Base-by-base conservation (phyloP, 768 basidiomycete genomes). In the Daedalea quercina region DNA sequence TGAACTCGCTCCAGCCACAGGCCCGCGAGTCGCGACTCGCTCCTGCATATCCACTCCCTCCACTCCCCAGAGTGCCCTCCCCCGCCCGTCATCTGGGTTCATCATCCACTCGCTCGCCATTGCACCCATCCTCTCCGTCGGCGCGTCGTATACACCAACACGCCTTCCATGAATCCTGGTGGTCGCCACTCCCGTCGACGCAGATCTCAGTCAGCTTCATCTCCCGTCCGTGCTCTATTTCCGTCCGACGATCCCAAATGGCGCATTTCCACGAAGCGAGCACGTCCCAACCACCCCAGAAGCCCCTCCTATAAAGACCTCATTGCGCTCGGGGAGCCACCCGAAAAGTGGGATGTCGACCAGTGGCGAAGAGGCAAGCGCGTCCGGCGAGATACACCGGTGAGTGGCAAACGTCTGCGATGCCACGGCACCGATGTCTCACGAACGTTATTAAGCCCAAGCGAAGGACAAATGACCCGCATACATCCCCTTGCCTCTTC, bases 351-450 rank as follows among this genome's bases (percentile, higher is more conserved):
- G 74, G 79, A 77, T 60, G 67, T 77, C 25, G 81, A 82, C 55
- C 61, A 67, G 24, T 80, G 77, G 76, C 69, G 77, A 54, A 73
- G 73, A 51, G 76, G 77, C 24, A 85, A 85, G 62, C 69, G 78
- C 50, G 73, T 74, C 8, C 78, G 80, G 22, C 65, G 75, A 50
- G 75, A 78, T 54, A 53, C 67, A 43, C 70, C 74, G 19, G 82
- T 82, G 59, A 59, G 79, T 64, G 42, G 42, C 25, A 28, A 2
- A 42, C 43, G n/a, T 42, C 44, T 47, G 15, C 37, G 20, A 22
- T 9, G 19, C 17, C 7, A 43, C 4, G 37, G 37, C 37, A 40
- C 13, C 25, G 9, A 6, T 24, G 26, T 46, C 47, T 53, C 28
- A 53, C 25, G 17, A 15, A 2, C 25, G 3, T 6, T 9, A 26